Conservation (phyloP, 164 flowering plant species). For the Chimonanthus praecox region DNA sequence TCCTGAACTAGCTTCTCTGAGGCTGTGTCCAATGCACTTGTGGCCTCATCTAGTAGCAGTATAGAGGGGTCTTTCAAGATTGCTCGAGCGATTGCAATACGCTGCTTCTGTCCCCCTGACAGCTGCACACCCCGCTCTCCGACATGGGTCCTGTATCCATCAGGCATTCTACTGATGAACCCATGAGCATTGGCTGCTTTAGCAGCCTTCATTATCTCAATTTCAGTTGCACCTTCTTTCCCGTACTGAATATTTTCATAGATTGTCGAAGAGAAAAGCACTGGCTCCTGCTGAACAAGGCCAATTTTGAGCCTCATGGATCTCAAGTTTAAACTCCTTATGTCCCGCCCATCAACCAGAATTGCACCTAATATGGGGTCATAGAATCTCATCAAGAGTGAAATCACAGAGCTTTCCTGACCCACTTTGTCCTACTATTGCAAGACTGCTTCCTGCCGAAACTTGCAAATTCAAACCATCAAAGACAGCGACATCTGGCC, state of each 20-base stretch:
- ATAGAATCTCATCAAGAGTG: slow-evolving; percentile 62
- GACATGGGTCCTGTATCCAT: slow-evolving; percentile 69
- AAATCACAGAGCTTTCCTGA: slow-evolving; percentile 73
- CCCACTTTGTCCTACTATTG: slow-evolving; percentile 88
- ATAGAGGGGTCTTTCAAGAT: slow-evolving; percentile 61
- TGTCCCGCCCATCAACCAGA: slow-evolving; percentile 52
- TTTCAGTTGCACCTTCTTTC: slow-evolving; percentile 54
- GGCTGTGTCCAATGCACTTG: slow-evolving; percentile 80
- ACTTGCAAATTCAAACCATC: slow-evolving; percentile 40
- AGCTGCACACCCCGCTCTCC: slow-evolving; percentile 86
- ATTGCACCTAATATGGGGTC: slow-evolving; percentile 54
- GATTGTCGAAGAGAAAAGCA: slow-evolving; percentile 70
- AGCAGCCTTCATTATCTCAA: slow-evolving; percentile 65
- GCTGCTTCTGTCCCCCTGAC: slow-evolving; percentile 91
- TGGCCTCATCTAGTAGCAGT: slow-evolving; percentile 80
- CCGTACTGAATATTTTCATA: slow-evolving; percentile 76
- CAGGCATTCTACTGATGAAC: slow-evolving; percentile 68
- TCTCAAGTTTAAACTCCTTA: slow-evolving; percentile 42
- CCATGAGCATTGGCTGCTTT: slow-evolving; percentile 71
- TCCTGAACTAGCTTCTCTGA: slow-evolving; percentile 81
- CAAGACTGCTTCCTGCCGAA: slow-evolving; percentile 55
- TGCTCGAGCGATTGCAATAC: slow-evolving; percentile 88
- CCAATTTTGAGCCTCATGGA: slow-evolving; percentile 55
- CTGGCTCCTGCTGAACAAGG: slow-evolving; percentile 77
- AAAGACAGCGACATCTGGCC: slow-evolving; percentile 54